A percentile compares a stretch with the other conserved stretches of the same genome.
These are phyloP conservation scores for Colletotrichum scovillei DNA, from an alignment of 2,329 filamentous ascomycete genomes.

Conservation along the genomic window DNA sequence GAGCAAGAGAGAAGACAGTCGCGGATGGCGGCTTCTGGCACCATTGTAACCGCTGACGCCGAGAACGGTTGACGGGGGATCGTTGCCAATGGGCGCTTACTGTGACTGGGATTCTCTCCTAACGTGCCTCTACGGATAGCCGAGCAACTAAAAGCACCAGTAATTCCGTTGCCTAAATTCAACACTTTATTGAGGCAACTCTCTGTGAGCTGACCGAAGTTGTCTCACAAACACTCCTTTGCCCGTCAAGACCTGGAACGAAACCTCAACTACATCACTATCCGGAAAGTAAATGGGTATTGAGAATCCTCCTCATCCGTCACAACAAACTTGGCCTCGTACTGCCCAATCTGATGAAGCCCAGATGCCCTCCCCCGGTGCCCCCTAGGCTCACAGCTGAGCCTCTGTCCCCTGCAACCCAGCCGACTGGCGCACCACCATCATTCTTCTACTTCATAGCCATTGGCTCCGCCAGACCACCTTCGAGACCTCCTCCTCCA, in stretches of 20 bases:
- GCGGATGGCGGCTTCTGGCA: background rate
- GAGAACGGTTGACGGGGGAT: slow-evolving; percentile 1
- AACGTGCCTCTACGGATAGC: slow-evolving; percentile 8
- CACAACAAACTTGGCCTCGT: background rate
- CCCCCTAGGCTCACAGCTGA: slow-evolving; percentile 26
- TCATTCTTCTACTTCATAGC: slow-evolving; percentile 10
- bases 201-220: background rate
- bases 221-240: background rate
- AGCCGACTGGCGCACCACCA: slow-evolving; percentile 18
- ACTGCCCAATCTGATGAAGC: slow-evolving; percentile 6
- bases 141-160: background rate
- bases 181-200: background rate
- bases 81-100: background rate
- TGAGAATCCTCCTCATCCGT: background rate
- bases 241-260: background rate
- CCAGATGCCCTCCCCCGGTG: background rate
- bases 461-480: slow-evolving; percentile 29
- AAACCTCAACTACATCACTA: background rate
- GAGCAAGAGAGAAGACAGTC: background rate
- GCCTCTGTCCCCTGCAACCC: slow-evolving; percentile 22
- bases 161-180: background rate
- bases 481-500: slow-evolving; percentile 19
- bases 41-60: slow-evolving; percentile 13
- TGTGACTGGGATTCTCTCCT: background rate
- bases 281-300: background rate